phyloP scores from a whole-genome alignment of 2,329 filamentous ascomycete genomes.

The Nigrospora sphaerica region DNA sequence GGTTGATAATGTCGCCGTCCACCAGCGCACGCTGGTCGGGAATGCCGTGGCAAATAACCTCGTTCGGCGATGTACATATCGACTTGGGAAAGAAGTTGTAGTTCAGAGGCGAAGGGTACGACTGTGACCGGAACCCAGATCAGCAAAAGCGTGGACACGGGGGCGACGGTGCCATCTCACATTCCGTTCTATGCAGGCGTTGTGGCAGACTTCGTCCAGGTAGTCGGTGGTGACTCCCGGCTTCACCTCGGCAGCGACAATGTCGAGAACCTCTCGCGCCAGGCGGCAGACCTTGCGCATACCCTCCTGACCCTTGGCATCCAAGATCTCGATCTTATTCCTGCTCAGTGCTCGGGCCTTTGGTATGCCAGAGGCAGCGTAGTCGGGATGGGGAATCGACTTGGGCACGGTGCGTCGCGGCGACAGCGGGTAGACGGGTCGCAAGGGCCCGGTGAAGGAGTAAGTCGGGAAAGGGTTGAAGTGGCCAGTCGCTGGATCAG shows the following conservation, averaged over 20 bases:
- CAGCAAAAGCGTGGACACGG: slow-evolving; percentile 5
- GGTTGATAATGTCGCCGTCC: slow-evolving; percentile 95
- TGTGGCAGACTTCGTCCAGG: slow-evolving; percentile 90
- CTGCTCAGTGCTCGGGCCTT: slow-evolving; percentile 56
- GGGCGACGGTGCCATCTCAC: slow-evolving; percentile 45
- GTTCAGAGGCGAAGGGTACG: slow-evolving; percentile 90
- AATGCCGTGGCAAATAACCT: slow-evolving; percentile 98
- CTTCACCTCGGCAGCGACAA: slow-evolving; percentile 73
- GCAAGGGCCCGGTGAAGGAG: slow-evolving; percentile 70
- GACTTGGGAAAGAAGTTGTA: slow-evolving; percentile 98
- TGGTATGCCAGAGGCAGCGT: slow-evolving; percentile 75
- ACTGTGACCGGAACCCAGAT: slow-evolving; percentile 47
- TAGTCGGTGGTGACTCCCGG: slow-evolving; percentile 96
- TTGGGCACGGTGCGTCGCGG: slow-evolving; percentile 66
- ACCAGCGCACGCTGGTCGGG: slow-evolving; percentile 81
- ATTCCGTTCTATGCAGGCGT: slow-evolving; percentile 86
- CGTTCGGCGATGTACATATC: slow-evolving; percentile 91
- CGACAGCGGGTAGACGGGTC: slow-evolving; percentile 84
- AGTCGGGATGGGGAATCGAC: slow-evolving; percentile 78
- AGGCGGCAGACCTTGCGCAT: slow-evolving; percentile 91
- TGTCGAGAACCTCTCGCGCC: slow-evolving; percentile 85
- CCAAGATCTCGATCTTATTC: slow-evolving; percentile 77
- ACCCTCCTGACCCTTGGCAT: slow-evolving; percentile 71
- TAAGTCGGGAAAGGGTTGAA: slow-evolving; percentile 92
- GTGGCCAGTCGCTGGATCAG: slow-evolving; percentile 79